Base-by-base conservation (phyloP, 495 filamentous ascomycete species). In the Aspergillus heteromorphus region DNA sequence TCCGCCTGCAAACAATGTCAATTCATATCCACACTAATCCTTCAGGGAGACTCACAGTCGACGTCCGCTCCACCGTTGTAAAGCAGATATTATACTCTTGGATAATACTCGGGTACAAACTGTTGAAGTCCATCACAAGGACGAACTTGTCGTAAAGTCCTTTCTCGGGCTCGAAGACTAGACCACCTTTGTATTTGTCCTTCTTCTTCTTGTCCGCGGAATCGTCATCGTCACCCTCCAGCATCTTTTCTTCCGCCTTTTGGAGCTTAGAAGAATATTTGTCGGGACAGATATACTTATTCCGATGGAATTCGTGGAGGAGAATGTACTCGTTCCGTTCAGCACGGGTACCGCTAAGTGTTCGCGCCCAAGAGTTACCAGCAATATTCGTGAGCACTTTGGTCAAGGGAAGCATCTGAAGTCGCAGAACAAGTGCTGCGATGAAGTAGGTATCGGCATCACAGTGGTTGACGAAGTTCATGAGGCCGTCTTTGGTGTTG, bases 11-110 rank as follows among this genome's bases (percentile, higher is more conserved):
- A 23, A 7, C 25, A 31, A 52, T 61, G 40, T 48, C 40, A 48
- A 42, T 57, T 43, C 51, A 49, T 53, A 67, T 61, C 29, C 16
- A 52, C 25, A 1, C 4, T 49, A 18, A 9, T 29, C 13, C n/a
- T 21, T 8, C 0, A 48, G 23, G 8, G 49, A 10, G 42, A 62
- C 80, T 76, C 75, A 83, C 81, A 65, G 78, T 77, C 61, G 79
- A 82, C 21, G 73, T 74, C 51, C 88, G 78, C 57, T 97, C 89
- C 4, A 97, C 91, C 0, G 93, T 98, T 4, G 93, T 98, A 71
- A 98, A 98, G 75, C 93, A 98, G 63, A 98, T 98, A 67, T 98
- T 98, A 74, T 83, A 97, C 77, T 98, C 95, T 67, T 97, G 95
- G 59, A 98, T 98, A 61, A 98, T 97, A 69, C 91, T 96, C 13